Evolutionary conservation across 2,329 filamentous ascomycete species (phyloP).

Genomic region (Lecanoromycetidae sp.): DNA sequence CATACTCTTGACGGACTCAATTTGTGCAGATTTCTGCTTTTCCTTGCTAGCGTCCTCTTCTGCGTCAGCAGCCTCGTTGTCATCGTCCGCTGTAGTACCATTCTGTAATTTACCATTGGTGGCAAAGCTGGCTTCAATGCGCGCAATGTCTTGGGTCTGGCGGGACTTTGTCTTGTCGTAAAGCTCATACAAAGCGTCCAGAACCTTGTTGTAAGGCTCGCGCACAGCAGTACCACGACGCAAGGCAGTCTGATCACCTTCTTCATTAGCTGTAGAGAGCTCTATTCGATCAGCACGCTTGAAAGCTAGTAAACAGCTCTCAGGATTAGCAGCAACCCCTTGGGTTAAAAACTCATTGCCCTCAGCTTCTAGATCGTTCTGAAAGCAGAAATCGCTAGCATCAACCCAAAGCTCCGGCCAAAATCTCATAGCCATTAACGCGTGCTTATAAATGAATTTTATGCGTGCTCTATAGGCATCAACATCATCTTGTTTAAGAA

Average conservation of each 20-base stretch:
- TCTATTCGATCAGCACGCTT: constrained; percentile 84
- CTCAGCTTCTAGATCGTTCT: constrained; percentile 58
- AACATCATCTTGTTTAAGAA: constrained; percentile 70
- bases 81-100: constrained; percentile 30
- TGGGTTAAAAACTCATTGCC: constrained; percentile 69
- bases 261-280: constrained; percentile 60
- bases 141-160: constrained; percentile 49
- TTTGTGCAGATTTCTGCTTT: constrained; percentile 41
- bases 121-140: constrained; percentile 43
- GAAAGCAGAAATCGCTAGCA: constrained; percentile 82
- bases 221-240: constrained; percentile 61
- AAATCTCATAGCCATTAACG: constrained; percentile 83
- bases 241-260: constrained; percentile 56
- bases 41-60: constrained; percentile 39
- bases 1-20: constrained; percentile 49
- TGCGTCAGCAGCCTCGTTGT: constrained; percentile 40
- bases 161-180: constrained; percentile 57
- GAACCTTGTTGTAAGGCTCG: constrained; percentile 68
- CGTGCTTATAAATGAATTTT: constrained; percentile 84
- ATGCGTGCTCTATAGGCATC: constrained; percentile 65
- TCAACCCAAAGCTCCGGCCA: constrained; percentile 96
- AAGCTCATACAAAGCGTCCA: constrained; percentile 80
- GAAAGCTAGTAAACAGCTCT: constrained; percentile 81
- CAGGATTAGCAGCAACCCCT: constrained; percentile 79
- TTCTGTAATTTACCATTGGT: constrained; percentile 29